Evolutionary conservation across 257 asterid genomes (phyloP).

Genomic region (Solanum stenotomum): DNA sequence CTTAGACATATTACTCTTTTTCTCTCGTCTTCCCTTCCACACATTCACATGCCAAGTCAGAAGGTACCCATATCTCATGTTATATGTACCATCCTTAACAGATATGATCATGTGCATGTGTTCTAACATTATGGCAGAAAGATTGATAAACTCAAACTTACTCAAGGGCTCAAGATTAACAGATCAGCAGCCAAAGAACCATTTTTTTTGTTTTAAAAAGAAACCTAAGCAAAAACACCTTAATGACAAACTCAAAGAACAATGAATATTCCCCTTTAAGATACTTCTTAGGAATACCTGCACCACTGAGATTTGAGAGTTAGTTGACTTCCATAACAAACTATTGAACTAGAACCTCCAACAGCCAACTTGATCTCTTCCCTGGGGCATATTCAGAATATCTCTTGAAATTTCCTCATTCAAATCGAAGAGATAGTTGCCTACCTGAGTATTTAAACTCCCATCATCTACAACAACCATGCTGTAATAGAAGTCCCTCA

Average conservation of each 20-base stretch:
- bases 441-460: neutral
- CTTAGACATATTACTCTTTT: neutral
- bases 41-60: neutral
- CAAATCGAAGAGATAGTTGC: neutral
- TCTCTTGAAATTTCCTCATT: neutral
- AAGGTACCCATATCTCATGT: neutral
- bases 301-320: neutral
- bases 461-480: neutral
- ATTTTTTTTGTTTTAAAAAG: no score
- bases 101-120: neutral
- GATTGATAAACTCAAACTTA: neutral
- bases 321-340: neutral
- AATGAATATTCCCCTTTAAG: neutral
- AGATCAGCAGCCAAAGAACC: neutral
- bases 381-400: no score
- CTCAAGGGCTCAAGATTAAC: neutral
- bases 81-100: neutral
- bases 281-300: neutral
- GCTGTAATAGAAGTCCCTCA: neutral
- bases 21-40: neutral
- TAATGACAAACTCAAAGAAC: neutral
- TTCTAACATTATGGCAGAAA: no score
- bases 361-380: neutral
- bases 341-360: neutral
- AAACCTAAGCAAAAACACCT: neutral